These are phyloP conservation scores for Gossypium raimondii DNA, from an alignment of 345 rosid genomes.

Conservation along the genomic window DNA sequence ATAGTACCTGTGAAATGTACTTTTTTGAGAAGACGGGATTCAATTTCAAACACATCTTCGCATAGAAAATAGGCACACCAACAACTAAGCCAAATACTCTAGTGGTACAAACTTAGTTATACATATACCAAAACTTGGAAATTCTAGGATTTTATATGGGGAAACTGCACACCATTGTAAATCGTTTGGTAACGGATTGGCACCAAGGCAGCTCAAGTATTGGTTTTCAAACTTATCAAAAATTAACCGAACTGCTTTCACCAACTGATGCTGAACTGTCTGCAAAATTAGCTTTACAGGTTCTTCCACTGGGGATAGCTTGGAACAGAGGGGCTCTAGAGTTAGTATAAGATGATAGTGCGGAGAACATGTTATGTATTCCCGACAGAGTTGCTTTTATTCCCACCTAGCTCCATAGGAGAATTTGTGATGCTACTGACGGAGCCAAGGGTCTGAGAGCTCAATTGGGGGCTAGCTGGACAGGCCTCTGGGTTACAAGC, in stretches of 20 bases:
- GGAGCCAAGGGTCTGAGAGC: constrained; percentile 89
- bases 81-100: not conserved
- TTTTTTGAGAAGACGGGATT: not conserved
- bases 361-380: constrained; percentile 21
- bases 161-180: not conserved
- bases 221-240: not conserved
- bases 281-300: not conserved
- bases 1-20: not conserved
- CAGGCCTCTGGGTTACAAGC: constrained; percentile 74
- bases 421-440: constrained; percentile 90
- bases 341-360: not conserved
- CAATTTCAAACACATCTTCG: not conserved
- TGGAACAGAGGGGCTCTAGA: not conserved
- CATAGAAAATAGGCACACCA: not conserved
- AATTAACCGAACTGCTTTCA: not conserved
- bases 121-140: not conserved
- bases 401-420: constrained; percentile 91
- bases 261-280: not conserved
- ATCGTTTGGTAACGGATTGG: not conserved
- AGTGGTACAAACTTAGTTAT: not conserved
- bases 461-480: constrained; percentile 93
- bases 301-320: not conserved
- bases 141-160: not conserved
- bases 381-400: constrained; percentile 66
- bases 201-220: not conserved